These are phyloP conservation scores for Pythium coloratum DNA, from an alignment of 352 stramenopile genomes.

Conservation along the genomic window DNA sequence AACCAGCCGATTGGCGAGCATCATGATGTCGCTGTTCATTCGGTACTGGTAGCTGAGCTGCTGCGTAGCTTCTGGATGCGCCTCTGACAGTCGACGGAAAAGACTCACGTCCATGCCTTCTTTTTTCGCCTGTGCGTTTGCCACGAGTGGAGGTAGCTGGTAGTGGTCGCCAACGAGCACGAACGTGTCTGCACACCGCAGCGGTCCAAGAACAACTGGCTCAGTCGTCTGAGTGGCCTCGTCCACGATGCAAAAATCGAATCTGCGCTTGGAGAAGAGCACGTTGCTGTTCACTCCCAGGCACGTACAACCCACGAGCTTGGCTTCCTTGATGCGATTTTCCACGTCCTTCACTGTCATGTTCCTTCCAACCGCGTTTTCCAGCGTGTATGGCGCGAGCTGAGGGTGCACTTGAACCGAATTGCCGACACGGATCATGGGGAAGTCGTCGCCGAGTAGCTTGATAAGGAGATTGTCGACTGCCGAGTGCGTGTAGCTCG, in stretches of 20 bases:
- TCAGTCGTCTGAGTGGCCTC: slow-evolving; percentile 98
- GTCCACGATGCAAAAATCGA: slow-evolving; percentile 98
- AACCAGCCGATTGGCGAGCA: slow-evolving; percentile 93
- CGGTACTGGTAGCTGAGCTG: slow-evolving; percentile 98
- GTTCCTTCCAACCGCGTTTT: slow-evolving; percentile 34
- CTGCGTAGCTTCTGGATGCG: slow-evolving; percentile 88
- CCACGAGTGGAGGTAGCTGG: slow-evolving; percentile 96
- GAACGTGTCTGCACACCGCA: slow-evolving; percentile 93
- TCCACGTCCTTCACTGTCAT: slow-evolving; percentile 50
- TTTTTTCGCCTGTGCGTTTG: slow-evolving; percentile 82
- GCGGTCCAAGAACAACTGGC: slow-evolving; percentile 91
- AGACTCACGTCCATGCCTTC: slow-evolving; percentile 89
- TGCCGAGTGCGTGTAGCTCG: slow-evolving; percentile 97
- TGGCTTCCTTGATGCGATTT: slow-evolving; percentile 41
- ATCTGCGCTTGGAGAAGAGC: slow-evolving; percentile 83
- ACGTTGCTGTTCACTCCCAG: slow-evolving; percentile 75
- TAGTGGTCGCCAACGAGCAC: slow-evolving; percentile 98
- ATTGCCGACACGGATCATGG: slow-evolving; percentile 79
- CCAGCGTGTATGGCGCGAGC: slow-evolving; percentile 58
- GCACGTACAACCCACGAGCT: slow-evolving; percentile 77
- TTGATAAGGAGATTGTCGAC: slow-evolving; percentile 98
- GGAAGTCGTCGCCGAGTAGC: slow-evolving; percentile 63
- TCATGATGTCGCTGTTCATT: slow-evolving; percentile 97
- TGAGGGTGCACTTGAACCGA: slow-evolving; percentile 65
- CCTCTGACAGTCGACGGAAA: slow-evolving; percentile 91